Conservation (phyloP, 257 asterid species). For the Solanum infundibuliforme region DNA sequence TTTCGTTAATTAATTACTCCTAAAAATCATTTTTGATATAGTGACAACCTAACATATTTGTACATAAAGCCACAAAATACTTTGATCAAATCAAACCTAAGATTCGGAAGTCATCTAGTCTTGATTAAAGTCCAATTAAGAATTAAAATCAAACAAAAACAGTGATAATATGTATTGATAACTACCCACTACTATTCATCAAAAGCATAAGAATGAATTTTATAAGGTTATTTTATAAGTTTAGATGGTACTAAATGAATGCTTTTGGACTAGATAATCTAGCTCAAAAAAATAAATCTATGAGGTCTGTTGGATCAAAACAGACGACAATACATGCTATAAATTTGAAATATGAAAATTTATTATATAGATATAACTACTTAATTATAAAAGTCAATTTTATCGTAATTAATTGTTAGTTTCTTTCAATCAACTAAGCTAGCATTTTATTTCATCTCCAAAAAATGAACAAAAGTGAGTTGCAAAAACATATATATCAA, state of each 20-base stretch:
- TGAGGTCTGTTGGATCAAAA: background rate
- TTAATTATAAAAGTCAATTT: background rate
- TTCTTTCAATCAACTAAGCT: no score
- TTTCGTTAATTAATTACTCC: background rate
- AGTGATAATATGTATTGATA: background rate
- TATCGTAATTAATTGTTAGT: no score
- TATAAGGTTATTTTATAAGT: background rate
- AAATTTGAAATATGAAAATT: background rate
- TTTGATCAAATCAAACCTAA: background rate
- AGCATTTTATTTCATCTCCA: background rate
- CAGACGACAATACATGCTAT: background rate
- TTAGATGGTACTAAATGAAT: background rate
- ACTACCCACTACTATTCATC: background rate
- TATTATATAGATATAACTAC: background rate
- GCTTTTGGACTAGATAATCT: background rate
- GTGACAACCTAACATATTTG: background rate
- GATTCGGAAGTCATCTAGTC: background rate
- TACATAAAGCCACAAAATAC: background rate
- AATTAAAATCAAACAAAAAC: background rate
- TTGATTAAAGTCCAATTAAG: background rate
- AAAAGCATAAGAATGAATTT: background rate
- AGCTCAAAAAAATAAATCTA: background rate
- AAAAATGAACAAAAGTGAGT: background rate
- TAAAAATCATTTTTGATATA: no score
- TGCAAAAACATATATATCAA: no score